These are phyloP conservation scores for Boletus barrowsii DNA, from an alignment of 768 basidiomycete species.

Conservation along the genomic window DNA sequence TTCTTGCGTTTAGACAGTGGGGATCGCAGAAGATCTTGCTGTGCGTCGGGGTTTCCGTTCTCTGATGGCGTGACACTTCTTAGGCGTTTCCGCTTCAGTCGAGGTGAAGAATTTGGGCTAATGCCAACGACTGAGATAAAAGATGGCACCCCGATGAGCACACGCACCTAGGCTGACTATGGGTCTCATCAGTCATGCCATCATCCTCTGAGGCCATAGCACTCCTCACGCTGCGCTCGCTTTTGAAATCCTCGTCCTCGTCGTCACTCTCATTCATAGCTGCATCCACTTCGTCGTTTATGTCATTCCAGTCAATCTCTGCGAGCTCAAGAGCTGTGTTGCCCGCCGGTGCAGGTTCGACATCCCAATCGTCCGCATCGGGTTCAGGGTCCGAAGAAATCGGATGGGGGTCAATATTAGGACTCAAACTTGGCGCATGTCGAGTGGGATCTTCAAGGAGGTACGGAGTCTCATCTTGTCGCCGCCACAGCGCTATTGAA, in stretches of 20 bases:
- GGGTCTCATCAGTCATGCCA: conserved; percentile 45
- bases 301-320: conserved; percentile 77
- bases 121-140: conserved; percentile 4
- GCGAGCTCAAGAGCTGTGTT: conserved; percentile 45
- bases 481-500: conserved; percentile 83
- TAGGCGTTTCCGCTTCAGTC: conserved; percentile 61
- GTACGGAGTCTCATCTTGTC: conserved; percentile 77
- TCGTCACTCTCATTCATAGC: conserved; percentile 81
- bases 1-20: conserved; percentile 82
- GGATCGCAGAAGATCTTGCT: conserved; percentile 52
- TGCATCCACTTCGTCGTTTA: conserved; percentile 84
- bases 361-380: conserved; percentile 69
- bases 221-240: conserved; percentile 42
- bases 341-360: conserved; percentile 35
- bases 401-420: conserved; percentile 45
- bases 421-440: conserved; percentile 39
- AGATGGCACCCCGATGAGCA: conserved; percentile 20
- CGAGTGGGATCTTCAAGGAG: conserved; percentile 59
- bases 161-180: conserved; percentile 43
- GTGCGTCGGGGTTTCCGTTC: conserved; percentile 36
- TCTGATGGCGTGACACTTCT: conserved; percentile 73
- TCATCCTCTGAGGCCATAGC: conserved; percentile 49
- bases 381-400: conserved; percentile 67
- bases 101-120: conserved; percentile 42
- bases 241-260: conserved; percentile 37